Base-by-base conservation (phyloP, 768 basidiomycete species). In the Phaeolepiota aurea region DNA sequence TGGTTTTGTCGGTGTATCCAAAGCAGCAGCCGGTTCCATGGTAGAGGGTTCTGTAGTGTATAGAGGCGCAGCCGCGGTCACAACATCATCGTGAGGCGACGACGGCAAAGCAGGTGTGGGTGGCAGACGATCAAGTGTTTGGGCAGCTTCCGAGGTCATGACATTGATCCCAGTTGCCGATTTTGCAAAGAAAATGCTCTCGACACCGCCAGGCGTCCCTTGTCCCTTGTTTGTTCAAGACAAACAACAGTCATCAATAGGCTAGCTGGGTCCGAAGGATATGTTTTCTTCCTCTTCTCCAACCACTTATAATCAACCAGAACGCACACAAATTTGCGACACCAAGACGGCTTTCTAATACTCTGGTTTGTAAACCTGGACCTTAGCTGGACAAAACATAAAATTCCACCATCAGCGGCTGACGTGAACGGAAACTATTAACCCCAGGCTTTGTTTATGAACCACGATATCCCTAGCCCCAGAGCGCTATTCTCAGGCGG, bases 141-240 rank as follows among this genome's bases (percentile, higher is more conserved):
- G 38, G 39, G 33, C 37, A 37, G 38, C 33, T 37, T 43, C 46
- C 38, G 45, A 36, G 41, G 33, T 56, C 55, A 56, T 56, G 47
- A 48, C 53, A 56, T 56, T 32, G 55, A 51, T 14, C 9, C 15
- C 7, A 44, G 49, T 45, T 37, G 37, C 22, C 19, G 39, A 21
- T 19, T 28, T 28, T n/a, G 35, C 15, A 4, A 21, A 19, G 19
- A 22, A 9, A 13, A 14, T 10, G 19, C n/a, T 38, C 9, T 23
- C 18, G 7, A 38, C 4, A 12, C 19, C 37, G 37, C n/a, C 12
- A 4, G 0, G 16, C 19, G 20, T 38, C 25, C 25, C 15, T 35
- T 19, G 12, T 35, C 15, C 18, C 5, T 7, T 35, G 15, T 35
- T 35, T 35, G 33, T 35, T 35, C 33, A 7, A 16, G 16, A 35